A percentile compares a stretch with the other conserved stretches of the same genome.
phyloP scores from a whole-genome alignment of 768 basidiomycete species.

The Hemileccinum impolitum region DNA sequence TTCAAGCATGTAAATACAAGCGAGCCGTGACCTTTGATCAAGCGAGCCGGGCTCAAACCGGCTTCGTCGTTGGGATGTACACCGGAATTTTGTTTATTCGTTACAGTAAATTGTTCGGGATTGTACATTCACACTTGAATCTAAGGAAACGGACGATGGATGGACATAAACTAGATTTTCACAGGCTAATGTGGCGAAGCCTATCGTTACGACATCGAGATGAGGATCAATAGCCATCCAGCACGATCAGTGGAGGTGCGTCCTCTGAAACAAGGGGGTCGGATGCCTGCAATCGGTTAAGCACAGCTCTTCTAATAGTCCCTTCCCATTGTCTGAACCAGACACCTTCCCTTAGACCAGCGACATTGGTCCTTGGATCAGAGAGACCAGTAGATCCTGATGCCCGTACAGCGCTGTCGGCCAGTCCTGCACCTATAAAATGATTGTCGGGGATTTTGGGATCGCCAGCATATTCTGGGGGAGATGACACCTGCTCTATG shows the following conservation, averaged over 20 bases:
- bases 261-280: slow-evolving; percentile 35
- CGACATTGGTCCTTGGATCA: slow-evolving; percentile 33
- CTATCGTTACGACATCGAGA: neutral
- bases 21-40: slow-evolving; percentile 2
- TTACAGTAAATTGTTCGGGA: slow-evolving; percentile 6
- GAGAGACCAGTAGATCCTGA: slow-evolving; percentile 30
- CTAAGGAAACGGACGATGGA: neutral
- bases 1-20: slow-evolving; percentile 17
- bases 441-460: slow-evolving; percentile 1
- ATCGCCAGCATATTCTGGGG: slow-evolving; percentile 4
- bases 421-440: slow-evolving; percentile 1
- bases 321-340: slow-evolving; percentile 81
- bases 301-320: slow-evolving; percentile 59
- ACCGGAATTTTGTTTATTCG: slow-evolving; percentile 19
- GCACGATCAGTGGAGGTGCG: slow-evolving; percentile 11
- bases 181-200: neutral
- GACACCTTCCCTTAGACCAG: slow-evolving; percentile 67
- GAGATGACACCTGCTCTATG: slow-evolving; percentile 15
- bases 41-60: neutral
- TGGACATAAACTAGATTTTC: slow-evolving; percentile 3
- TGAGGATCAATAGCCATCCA: slow-evolving; percentile 25
- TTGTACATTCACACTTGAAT: slow-evolving; percentile 9
- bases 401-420: neutral
- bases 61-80: neutral
- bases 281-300: slow-evolving; percentile 35